phyloP scores from a whole-genome alignment of 139 green algal species.

The Volvox africanus region DNA sequence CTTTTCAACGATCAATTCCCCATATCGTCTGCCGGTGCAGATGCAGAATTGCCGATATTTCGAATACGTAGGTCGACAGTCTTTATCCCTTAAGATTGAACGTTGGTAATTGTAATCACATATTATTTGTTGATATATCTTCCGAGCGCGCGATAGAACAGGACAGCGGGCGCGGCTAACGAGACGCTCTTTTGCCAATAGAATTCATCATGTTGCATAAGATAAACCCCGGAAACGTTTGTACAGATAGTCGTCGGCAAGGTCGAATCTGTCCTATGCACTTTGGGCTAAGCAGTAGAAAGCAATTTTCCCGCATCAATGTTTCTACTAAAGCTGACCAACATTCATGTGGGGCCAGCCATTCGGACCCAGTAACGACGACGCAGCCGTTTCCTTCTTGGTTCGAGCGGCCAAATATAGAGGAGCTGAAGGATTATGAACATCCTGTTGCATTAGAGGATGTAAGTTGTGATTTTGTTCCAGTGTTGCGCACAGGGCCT shows the following conservation, averaged over 20 bases:
- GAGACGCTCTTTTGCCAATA: too few species aligned
- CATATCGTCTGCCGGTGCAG: too few species aligned
- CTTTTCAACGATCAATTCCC: too few species aligned
- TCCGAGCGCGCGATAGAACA: too few species aligned
- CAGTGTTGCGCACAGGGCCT: background rate
- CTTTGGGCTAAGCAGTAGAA: background rate
- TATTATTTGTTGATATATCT: too few species aligned
- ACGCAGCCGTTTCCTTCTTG: background rate
- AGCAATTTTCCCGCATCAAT: background rate
- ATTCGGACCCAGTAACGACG: background rate
- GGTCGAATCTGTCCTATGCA: background rate
- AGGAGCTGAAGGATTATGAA: slow-evolving; percentile 17
- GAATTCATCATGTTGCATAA: too few species aligned
- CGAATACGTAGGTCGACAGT: too few species aligned
- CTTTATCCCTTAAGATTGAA: too few species aligned
- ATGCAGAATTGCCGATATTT: too few species aligned
- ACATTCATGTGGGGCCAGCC: background rate
- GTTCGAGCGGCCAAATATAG: background rate
- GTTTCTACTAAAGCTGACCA: background rate
- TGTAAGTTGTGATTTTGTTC: background rate
- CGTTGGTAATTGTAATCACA: too few species aligned
- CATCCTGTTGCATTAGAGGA: slow-evolving; percentile 10
- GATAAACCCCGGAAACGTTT: background rate
- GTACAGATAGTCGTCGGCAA: background rate
- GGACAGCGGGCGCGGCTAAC: too few species aligned